Conservation (phyloP, 768 basidiomycete genomes). For the Podaxis sp. region DNA sequence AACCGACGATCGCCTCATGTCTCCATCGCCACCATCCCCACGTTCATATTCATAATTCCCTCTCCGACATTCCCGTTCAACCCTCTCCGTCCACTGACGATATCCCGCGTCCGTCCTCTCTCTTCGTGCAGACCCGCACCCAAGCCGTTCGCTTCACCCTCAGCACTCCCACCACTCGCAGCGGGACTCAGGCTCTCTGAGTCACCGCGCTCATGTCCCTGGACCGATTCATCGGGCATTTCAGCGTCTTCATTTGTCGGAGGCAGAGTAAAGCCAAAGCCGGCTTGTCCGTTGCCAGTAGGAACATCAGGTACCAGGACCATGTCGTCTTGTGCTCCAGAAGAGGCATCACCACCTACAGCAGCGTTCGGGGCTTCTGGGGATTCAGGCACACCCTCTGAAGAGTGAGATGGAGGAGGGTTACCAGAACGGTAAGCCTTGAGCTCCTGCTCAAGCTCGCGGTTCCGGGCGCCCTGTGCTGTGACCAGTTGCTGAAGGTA, state of each 20-base stretch:
- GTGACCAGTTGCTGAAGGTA: slow-evolving; percentile 87
- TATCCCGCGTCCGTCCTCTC: slow-evolving; percentile 24
- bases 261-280: slow-evolving; percentile 13
- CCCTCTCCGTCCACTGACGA: slow-evolving; percentile 16
- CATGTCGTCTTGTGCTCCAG: slow-evolving; percentile 12
- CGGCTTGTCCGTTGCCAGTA: background rate
- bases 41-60: slow-evolving; percentile 16
- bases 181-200: slow-evolving; percentile 4
- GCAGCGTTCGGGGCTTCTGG: slow-evolving; percentile 3
- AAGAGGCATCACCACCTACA: background rate
- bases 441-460: slow-evolving; percentile 77
- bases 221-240: slow-evolving; percentile 15
- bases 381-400: slow-evolving; percentile 2
- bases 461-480: slow-evolving; percentile 74
- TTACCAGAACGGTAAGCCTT: slow-evolving; percentile 38
- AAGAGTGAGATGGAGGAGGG: slow-evolving; percentile 12
- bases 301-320: slow-evolving; percentile 6
- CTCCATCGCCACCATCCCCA: slow-evolving; percentile 24
- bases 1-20: slow-evolving; percentile 16
- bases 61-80: slow-evolving; percentile 4
- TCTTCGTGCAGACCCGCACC: slow-evolving; percentile 16
- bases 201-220: slow-evolving; percentile 13
- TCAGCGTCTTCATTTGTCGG: slow-evolving; percentile 23
- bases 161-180: slow-evolving; percentile 8
- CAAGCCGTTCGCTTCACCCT: slow-evolving; percentile 5